Conservation (phyloP, 345 rosid genomes). For the Pelargonium nanum region DNA sequence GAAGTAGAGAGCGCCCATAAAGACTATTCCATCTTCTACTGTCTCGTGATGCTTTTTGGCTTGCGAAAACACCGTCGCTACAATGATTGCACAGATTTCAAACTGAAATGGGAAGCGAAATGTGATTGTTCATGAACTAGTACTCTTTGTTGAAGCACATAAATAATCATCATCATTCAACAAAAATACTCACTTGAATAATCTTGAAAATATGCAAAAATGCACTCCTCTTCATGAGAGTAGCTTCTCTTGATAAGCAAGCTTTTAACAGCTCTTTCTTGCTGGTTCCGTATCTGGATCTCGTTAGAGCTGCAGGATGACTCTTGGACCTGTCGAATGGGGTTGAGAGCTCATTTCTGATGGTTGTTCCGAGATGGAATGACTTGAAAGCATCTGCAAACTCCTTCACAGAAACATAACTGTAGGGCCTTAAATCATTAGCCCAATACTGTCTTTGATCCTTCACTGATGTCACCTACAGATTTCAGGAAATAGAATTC, state of each 20-base stretch:
- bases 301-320: slow-evolving; percentile 13
- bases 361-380: slow-evolving; percentile 6
- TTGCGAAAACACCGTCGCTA: slow-evolving; percentile 5
- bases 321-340: slow-evolving; percentile 14
- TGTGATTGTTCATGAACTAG: not conserved
- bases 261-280: slow-evolving; percentile 21
- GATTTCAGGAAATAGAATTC: too few species aligned
- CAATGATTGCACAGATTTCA: slow-evolving; percentile 5
- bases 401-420: slow-evolving; percentile 7
- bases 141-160: not conserved
- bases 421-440: not conserved
- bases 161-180: not conserved
- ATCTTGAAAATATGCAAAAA: not conserved
- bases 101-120: slow-evolving; percentile 3
- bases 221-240: slow-evolving; percentile 11
- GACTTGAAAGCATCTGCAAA: slow-evolving; percentile 11
- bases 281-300: slow-evolving; percentile 13
- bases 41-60: slow-evolving; percentile 1
- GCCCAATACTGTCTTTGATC: slow-evolving; percentile 18
- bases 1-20: slow-evolving; percentile 6
- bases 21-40: slow-evolving; percentile 8
- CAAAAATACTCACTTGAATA: slow-evolving; percentile 10
- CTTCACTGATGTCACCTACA: slow-evolving; percentile 19
- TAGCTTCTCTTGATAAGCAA: slow-evolving; percentile 17
- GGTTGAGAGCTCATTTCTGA: slow-evolving; percentile 4